phyloP scores from a whole-genome alignment of 1,284 basidiomycete genomes.

The Melampsora larici-populina region DNA sequence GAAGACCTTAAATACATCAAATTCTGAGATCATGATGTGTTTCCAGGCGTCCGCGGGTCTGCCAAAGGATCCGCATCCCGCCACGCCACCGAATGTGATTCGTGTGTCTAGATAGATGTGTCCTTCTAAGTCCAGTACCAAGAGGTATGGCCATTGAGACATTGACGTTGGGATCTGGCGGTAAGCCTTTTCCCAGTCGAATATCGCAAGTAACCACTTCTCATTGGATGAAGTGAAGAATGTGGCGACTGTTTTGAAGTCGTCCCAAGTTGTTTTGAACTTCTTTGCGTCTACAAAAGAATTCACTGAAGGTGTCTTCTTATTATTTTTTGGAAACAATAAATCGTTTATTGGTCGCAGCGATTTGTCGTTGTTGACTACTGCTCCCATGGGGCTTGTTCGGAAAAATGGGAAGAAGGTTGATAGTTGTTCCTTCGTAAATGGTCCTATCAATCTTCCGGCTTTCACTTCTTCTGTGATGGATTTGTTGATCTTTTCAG shows the following conservation, averaged over 20 bases:
- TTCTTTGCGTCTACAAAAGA: background rate
- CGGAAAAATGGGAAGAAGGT: no score
- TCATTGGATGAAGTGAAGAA: background rate
- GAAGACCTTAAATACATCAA: slow-evolving; percentile 2
- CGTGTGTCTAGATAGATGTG: background rate
- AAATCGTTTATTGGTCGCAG: slow-evolving; percentile 10
- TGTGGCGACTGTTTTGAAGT: background rate
- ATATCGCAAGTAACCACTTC: background rate
- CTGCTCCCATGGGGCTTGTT: slow-evolving; percentile 6
- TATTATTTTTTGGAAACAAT: slow-evolving; percentile 1
- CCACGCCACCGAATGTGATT: background rate
- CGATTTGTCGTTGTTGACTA: background rate
- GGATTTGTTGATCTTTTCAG: no score
- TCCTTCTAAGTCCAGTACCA: background rate
- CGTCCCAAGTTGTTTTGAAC: no score
- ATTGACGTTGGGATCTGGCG: background rate
- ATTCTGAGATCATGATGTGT: background rate
- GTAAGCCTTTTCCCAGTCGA: slow-evolving; percentile 25
- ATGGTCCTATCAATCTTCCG: no score
- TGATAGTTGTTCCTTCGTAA: no score
- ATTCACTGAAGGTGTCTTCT: background rate
- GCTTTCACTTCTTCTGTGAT: no score
- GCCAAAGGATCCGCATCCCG: slow-evolving; percentile 9
- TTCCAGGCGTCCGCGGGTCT: slow-evolving; percentile 10
- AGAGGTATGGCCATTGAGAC: background rate